Base-by-base conservation (phyloP, 2,329 filamentous ascomycete species). In the Nakataea oryzae region DNA sequence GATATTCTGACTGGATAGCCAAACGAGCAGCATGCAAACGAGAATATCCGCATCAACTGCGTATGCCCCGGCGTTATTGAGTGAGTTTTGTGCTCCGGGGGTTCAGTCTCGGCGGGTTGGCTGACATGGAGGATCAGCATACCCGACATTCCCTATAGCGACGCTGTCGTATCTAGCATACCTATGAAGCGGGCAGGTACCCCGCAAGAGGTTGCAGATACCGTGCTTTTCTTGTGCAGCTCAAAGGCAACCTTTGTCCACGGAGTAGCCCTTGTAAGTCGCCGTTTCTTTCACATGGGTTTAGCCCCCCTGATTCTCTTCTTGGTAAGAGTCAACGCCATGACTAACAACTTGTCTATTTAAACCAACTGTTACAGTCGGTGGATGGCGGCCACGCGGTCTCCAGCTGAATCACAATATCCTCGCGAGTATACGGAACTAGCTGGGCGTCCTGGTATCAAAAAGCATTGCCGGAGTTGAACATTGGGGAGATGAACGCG, bases 41-140 rank as follows among this genome's bases (percentile, higher is more conserved):
- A 79, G 50, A 73, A 74, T 47, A 79, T 81, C 62, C 67, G 78
- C 3, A 70, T 79, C 57, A 80, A 80, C 61, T 77, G 74, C 60
- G 74, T 80, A 17, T 79, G 77, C 62, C 77, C 76, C 2, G 78
- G 78, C 24, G 69, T 79, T 2, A 77, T 77, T n/a, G 74, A 74
- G 74, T 74, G 64, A 68, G 69, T 64, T 12, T 9, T 28, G 50
- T 14, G 56, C 32, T 7, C 24, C n/a, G n/a, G n/a, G n/a, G 7
- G 24, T 32, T 13, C 24, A 26, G 26, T 21, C n/a, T 27, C 28
- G 30, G 14, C 29, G 56, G 56, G 32, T 0, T 29, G 0, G 1
- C 54, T 47, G n/a, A 59, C 27, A 27, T 26, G 5, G 29, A 73
- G 70, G n/a, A 79, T 76, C 1, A 75, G 76, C 11, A 75, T 79